Evolutionary conservation across 176 grass and related monocot genomes (phyloP).

Genomic region (Calamus simplicifolius): DNA sequence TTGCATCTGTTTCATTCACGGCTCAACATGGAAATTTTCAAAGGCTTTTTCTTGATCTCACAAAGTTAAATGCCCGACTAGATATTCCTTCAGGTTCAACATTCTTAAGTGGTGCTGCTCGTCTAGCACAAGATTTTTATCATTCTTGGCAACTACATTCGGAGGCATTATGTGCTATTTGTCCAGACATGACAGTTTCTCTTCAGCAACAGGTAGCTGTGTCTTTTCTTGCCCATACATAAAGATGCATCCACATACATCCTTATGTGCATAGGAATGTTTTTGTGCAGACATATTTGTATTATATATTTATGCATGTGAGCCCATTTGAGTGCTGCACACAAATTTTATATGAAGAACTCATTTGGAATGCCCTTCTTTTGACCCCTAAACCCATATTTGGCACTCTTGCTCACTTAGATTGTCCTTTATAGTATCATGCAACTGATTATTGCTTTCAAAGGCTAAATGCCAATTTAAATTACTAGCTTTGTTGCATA

Average conservation of each 20-base stretch:
- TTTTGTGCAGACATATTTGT: no score
- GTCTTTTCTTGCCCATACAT: slow-evolving; percentile 9
- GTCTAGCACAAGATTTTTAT: slow-evolving; percentile 62
- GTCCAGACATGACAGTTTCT: slow-evolving; percentile 64
- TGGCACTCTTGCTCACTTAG: no score
- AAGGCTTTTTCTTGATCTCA: slow-evolving; percentile 80
- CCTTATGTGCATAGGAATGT: no score
- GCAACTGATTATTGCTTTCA: no score
- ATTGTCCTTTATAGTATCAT: no score
- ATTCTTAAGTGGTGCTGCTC: slow-evolving; percentile 57
- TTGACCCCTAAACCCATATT: no score
- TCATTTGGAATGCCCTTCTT: no score
- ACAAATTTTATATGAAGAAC: no score
- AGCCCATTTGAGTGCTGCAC: no score
- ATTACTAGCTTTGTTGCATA: no score
- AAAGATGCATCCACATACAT: background rate
- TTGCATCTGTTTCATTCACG: slow-evolving; percentile 73
- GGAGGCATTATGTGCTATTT: slow-evolving; percentile 53
- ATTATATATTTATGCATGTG: no score
- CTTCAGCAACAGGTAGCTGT: slow-evolving; percentile 80
- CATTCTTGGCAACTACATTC: slow-evolving; percentile 48
- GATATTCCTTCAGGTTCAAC: slow-evolving; percentile 65
- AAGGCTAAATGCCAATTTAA: no score
- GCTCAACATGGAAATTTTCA: slow-evolving; percentile 88
- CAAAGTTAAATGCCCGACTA: slow-evolving; percentile 46